Evolutionary conservation across 1,284 basidiomycete species (phyloP), one percentile per base, ranked within the genome.

Genomic region (Cutaneotrichosporon sp.): DNA sequence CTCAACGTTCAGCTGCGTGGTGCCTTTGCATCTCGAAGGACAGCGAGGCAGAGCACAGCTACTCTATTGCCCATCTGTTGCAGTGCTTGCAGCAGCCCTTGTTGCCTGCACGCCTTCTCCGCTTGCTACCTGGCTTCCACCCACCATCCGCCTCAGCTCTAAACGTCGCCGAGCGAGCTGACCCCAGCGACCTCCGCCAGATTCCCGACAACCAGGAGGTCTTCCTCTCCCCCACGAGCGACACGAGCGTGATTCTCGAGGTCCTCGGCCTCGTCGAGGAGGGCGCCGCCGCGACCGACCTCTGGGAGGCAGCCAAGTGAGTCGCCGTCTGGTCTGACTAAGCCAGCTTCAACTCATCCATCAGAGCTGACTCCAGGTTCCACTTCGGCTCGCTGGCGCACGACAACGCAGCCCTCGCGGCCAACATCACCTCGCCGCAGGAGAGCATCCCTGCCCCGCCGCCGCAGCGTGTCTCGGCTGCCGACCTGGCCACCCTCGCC

Each of bases 191-290:
- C 67, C 67, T 97, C 2, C 91, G 95, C 63, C 92, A 98, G 81
- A 84, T 99, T 13, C 95, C 97, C 20, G 91, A 99, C 76, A 94
- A 87, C 14, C 95, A 99, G 79, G 97, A 99, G 76, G 95, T 98
- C 49, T 90, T 93, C 76, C 79, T 98, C 43, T 88, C 88, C 54
- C 84, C 85, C 2, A 79, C 86, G 55, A 87, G 87, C 7, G 84
- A 86, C 64, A 82, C 89, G 66, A 92, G 89, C 71, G 84, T 95
- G 64, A 87, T 99, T 60, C 78, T 97, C 25, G 97, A 99, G 76
- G 86, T 97, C 20, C 82, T 99, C 9, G 81, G 92, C 77, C 89
- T 95, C 51, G 85, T 87, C 42, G 81, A 83, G 38, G 74, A 82
- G 34, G 83, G 87, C 53, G 78, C 42, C 16, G 74, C 76, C 1